These are phyloP conservation scores for Stevia rebaudiana DNA, from an alignment of 140 eudicot genomes.

Conservation along the genomic window DNA sequence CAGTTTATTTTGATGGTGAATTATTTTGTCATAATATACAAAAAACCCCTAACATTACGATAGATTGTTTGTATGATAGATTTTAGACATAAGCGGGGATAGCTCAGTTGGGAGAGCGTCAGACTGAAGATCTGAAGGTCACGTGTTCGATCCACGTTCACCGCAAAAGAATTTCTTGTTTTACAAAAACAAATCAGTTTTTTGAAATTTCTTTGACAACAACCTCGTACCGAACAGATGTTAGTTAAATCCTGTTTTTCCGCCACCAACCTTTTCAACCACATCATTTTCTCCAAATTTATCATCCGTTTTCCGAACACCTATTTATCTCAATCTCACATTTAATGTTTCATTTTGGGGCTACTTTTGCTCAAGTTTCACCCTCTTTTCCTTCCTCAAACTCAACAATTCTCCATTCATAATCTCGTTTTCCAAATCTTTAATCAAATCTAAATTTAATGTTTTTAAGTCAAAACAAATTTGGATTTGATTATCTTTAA, in stretches of 20 bases:
- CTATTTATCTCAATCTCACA: constrained; percentile 16
- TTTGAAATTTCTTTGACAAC: not conserved
- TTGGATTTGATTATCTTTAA: not conserved
- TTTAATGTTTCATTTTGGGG: constrained; percentile 9
- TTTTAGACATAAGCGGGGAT: constrained; percentile 52
- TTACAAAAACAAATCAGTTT: not conserved
- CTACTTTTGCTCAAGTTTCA: not conserved
- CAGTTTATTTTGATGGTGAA: too few species aligned
- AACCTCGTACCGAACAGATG: constrained; percentile 37
- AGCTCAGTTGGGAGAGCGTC: constrained; percentile 99
- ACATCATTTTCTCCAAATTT: not conserved
- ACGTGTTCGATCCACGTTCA: constrained; percentile 72
- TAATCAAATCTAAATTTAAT: constrained; percentile 11
- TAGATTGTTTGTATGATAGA: too few species aligned
- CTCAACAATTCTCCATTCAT: constrained; percentile 15
- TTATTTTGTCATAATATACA: too few species aligned
- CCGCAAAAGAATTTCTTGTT: constrained; percentile 17
- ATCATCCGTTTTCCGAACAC: not conserved
- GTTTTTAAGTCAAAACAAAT: not conserved
- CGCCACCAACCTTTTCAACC: not conserved
- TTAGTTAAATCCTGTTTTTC: constrained; percentile 27
- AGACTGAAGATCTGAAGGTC: constrained; percentile 83
- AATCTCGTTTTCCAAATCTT: constrained; percentile 10
- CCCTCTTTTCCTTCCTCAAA: constrained; percentile 22
- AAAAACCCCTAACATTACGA: too few species aligned